Conservation (phyloP, 305 asterid species). For the Solanum hybrid region DNA sequence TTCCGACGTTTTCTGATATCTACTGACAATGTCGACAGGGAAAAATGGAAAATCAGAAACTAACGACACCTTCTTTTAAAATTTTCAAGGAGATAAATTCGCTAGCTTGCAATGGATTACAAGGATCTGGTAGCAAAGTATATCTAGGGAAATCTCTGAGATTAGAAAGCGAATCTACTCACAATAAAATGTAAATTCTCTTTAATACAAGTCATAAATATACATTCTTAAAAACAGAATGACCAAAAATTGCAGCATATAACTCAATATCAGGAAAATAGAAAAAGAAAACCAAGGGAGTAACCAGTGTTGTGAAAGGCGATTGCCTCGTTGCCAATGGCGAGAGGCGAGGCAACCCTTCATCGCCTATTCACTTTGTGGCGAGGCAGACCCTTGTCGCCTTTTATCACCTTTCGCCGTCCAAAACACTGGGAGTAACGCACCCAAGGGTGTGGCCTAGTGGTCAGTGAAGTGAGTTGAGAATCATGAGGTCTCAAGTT, state of each 20-base stretch:
- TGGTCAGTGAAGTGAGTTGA: too few relatives aligned
- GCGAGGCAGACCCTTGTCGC: too few relatives aligned
- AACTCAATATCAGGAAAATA: background rate
- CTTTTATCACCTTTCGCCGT: too few relatives aligned
- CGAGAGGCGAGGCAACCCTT: background rate
- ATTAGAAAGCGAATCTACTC: background rate
- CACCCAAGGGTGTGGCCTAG: background rate
- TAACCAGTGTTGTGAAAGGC: background rate
- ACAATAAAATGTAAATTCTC: background rate
- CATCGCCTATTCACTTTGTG: too few relatives aligned
- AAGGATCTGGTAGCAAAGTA: background rate
- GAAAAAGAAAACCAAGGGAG: background rate
- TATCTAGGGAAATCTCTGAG: background rate
- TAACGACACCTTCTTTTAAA: background rate
- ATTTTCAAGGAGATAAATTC: background rate
- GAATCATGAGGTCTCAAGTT: too few relatives aligned
- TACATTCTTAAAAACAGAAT: background rate
- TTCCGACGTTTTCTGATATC: slow-evolving; percentile 59
- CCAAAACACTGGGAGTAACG: background rate
- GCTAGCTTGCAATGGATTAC: background rate
- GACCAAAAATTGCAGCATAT: background rate
- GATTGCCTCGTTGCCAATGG: background rate
- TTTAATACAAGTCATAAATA: background rate
- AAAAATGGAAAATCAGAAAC: background rate
- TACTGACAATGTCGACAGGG: slow-evolving; percentile 5